Conservation (phyloP, 208 protist genomes). For the Herpetomonas samuelpessoai region DNA sequence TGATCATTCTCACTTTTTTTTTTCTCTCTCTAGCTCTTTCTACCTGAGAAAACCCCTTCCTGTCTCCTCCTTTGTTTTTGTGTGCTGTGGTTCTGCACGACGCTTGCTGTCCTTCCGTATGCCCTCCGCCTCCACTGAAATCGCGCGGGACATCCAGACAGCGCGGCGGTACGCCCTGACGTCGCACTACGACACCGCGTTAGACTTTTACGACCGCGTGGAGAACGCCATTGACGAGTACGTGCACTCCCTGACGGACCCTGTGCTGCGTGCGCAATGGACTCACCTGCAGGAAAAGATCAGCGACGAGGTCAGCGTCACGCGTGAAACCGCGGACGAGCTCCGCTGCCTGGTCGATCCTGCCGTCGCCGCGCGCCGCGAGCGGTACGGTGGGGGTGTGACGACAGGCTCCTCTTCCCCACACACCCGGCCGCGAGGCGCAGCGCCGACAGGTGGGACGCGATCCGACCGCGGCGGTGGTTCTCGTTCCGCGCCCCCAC, state of each 20-base stretch:
- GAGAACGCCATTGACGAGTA: conserved; percentile 37
- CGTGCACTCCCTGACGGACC: conserved; percentile 20
- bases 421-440: not conserved
- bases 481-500: not conserved
- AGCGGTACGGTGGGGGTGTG: not conserved
- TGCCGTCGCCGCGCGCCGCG: conserved; percentile 6
- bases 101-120: conserved; percentile 9
- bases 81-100: not conserved
- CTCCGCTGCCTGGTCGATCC: conserved; percentile 20
- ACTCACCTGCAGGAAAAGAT: conserved; percentile 31
- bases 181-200: conserved; percentile 65
- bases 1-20: not conserved
- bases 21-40: conserved; percentile 4
- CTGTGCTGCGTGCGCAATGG: conserved; percentile 31
- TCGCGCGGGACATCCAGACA: conserved; percentile 39
- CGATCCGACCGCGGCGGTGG: not conserved
- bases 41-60: conserved; percentile 2
- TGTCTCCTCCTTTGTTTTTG: conserved; percentile 4
- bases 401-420: not conserved
- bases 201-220: conserved; percentile 50
- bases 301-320: conserved; percentile 29
- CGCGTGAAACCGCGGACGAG: conserved; percentile 39
- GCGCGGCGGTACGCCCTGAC: conserved; percentile 64
- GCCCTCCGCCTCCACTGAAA: conserved; percentile 12
- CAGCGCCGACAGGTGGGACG: not conserved